Evolutionary conservation across 2,329 filamentous ascomycete species (phyloP), one percentile per base, ranked within the genome.

Genomic region (Monilinia polystroma): DNA sequence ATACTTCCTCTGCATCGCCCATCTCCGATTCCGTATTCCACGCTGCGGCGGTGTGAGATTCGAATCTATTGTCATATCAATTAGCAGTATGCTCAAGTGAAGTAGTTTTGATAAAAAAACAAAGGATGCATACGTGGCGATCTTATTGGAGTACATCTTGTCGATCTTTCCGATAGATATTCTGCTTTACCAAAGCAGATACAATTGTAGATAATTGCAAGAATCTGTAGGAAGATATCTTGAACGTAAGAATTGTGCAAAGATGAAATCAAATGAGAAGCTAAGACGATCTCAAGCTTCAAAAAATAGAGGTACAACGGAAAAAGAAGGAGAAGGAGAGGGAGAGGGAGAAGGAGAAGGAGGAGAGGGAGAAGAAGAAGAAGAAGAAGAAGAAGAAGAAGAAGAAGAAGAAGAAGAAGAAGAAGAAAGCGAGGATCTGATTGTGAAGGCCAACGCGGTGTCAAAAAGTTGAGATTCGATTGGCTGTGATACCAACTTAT

Each of bases 1-100:
- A 32, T 32, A 16, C 53, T 29, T 49, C 38, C 16, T 23, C 51
- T n/a, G 7, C 10, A 20, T 41, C 47, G 10, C 41, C 57, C 1
- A 35, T 47, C 20, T 60, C 62, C 4, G 52, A 57, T 10, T 57
- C 63, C 5, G 41, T 20, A 26, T 56, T 26, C 63, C 63, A 64
- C 2, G 16, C 35, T 14, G 63, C 63, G 6, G 63, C 63, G 20
- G 26, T 51, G 8, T 58, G 26, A 10, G 53, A 47, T 18, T 64
- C 63, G 11, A 57, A 64, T 8, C 63, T 64, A 35, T 35, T 14
- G 20, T 10, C 14, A 5, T 20, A 20, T 14, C 10, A 10, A 29
- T 64, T 29, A 64, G 63, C 43, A 8, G 3, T 23, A 18, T 35
- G 8, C 4, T 60, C 43, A 16, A 51, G 8, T 51, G 8, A 23